Evolutionary conservation across 352 stramenopile species (phyloP).

Genomic region (Phytophthora pini): DNA sequence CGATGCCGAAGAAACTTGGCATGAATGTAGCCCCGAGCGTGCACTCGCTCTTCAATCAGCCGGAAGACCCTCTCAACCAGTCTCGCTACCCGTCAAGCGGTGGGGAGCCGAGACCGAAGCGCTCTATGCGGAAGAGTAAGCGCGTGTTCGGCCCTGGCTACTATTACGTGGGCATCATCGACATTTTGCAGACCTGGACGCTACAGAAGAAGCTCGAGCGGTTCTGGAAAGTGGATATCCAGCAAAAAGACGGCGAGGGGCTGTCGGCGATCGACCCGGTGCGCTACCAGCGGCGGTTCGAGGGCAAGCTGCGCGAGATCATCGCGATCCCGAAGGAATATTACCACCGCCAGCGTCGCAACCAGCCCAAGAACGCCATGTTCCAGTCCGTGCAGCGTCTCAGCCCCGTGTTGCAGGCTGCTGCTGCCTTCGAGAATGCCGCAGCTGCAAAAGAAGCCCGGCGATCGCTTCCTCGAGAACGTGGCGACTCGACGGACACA

Average conservation of each 20-base stretch:
- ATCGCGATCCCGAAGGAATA: conserved; percentile 79
- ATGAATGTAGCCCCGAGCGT: conserved; percentile 34
- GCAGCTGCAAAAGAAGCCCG: conserved; percentile 23
- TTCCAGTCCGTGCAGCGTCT: conserved; percentile 43
- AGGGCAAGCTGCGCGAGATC: conserved; percentile 81
- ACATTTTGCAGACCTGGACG: conserved; percentile 92
- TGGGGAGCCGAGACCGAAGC: conserved; percentile 37
- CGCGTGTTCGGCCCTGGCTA: conserved; percentile 83
- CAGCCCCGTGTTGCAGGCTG: conserved; percentile 44
- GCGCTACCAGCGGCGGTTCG: conserved; percentile 83
- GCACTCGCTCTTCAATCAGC: conserved; percentile 41
- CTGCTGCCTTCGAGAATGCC: conserved; percentile 38
- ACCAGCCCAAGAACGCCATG: conserved; percentile 25
- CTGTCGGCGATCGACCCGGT: conserved; percentile 87
- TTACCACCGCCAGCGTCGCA: conserved; percentile 29
- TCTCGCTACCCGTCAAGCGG: conserved; percentile 26
- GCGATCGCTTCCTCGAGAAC: conserved; percentile 25
- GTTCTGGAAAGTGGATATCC: conserved; percentile 83
- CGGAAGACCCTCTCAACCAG: conserved; percentile 24
- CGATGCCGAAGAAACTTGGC: conserved; percentile 11
- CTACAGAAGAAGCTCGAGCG: conserved; percentile 83
- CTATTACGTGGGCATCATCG: conserved; percentile 92
- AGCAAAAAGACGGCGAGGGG: conserved; percentile 70
- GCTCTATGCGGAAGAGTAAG: conserved; percentile 76
- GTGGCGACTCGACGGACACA: conserved; percentile 43